Evolutionary conservation across 1,284 basidiomycete species (phyloP).

Genomic region (Papiliotrema terrestris): DNA sequence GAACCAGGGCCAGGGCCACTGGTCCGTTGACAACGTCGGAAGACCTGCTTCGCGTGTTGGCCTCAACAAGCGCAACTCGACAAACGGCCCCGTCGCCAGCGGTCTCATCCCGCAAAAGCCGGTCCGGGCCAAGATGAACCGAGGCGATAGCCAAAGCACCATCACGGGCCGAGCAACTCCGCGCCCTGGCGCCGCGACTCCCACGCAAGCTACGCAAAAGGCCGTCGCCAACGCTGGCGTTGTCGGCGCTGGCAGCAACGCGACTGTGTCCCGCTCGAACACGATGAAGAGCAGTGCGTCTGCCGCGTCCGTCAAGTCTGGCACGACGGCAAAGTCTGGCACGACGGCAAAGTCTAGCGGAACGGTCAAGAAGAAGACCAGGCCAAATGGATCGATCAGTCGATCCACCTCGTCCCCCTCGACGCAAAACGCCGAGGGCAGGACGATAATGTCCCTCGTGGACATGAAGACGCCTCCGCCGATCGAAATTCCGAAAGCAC

Average conservation of each 20-base stretch:
- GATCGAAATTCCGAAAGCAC: slow-evolving; percentile 49
- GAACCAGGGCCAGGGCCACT: slow-evolving; percentile 39
- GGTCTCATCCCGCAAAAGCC: slow-evolving; percentile 37
- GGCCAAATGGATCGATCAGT: slow-evolving; percentile 32
- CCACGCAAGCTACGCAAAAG: neutral
- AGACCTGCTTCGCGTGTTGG: slow-evolving; percentile 6
- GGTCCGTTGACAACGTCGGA: slow-evolving; percentile 40
- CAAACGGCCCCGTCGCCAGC: slow-evolving; percentile 25
- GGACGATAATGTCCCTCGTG: slow-evolving; percentile 41
- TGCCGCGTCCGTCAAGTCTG: slow-evolving; percentile 1
- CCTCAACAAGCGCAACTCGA: slow-evolving; percentile 26
- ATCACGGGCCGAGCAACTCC: slow-evolving; percentile 18
- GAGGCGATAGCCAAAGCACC: slow-evolving; percentile 34
- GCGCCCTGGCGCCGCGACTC: slow-evolving; percentile 6
- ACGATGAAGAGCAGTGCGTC: slow-evolving; percentile 10
- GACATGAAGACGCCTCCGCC: slow-evolving; percentile 27
- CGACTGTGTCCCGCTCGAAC: slow-evolving; percentile 15
- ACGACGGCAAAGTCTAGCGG: slow-evolving; percentile 18
- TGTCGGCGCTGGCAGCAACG: neutral
- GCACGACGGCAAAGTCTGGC: slow-evolving; percentile 20
- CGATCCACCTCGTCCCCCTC: slow-evolving; percentile 18
- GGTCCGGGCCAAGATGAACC: slow-evolving; percentile 22
- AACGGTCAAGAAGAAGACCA: slow-evolving; percentile 24
- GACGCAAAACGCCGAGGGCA: slow-evolving; percentile 20
- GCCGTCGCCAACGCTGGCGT: neutral